Conservation (phyloP, 352 stramenopile genomes). For the Phytophthora agathidicida region DNA sequence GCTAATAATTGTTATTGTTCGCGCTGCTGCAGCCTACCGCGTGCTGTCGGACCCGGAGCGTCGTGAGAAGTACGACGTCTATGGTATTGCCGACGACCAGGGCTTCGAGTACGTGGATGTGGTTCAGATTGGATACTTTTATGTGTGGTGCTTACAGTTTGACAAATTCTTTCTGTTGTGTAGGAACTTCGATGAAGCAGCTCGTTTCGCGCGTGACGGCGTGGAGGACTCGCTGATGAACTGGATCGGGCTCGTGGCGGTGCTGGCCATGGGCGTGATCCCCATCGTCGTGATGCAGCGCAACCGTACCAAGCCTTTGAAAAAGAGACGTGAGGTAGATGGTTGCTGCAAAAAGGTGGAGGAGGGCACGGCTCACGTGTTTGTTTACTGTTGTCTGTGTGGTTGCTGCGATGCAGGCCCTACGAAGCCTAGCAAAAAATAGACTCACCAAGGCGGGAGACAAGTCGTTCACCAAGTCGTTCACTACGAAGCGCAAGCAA, state of each 20-base stretch:
- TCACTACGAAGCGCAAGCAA: slow-evolving; percentile 51
- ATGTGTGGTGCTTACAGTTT: neutral
- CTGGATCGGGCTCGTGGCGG: slow-evolving; percentile 66
- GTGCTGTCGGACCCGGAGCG: slow-evolving; percentile 76
- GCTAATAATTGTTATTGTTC: slow-evolving; percentile 5
- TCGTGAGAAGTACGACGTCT: slow-evolving; percentile 82
- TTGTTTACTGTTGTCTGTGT: slow-evolving; percentile 2
- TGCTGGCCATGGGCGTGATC: slow-evolving; percentile 56
- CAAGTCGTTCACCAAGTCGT: slow-evolving; percentile 50
- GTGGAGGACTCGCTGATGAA: slow-evolving; percentile 78
- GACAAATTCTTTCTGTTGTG: neutral
- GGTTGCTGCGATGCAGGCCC: slow-evolving; percentile 31
- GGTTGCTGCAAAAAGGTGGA: slow-evolving; percentile 8
- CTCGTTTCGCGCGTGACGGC: slow-evolving; percentile 66
- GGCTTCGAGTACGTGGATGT: slow-evolving; percentile 65
- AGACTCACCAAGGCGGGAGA: slow-evolving; percentile 62
- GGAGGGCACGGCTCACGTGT: neutral
- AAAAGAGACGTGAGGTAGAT: slow-evolving; percentile 78
- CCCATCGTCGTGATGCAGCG: slow-evolving; percentile 79
- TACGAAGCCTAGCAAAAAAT: slow-evolving; percentile 79
- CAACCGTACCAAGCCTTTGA: slow-evolving; percentile 71
- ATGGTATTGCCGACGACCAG: slow-evolving; percentile 79
- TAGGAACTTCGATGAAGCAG: slow-evolving; percentile 83
- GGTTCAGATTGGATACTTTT: neutral
- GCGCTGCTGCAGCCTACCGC: slow-evolving; percentile 56